Base-by-base conservation (phyloP, 768 basidiomycete species). In the Amanita phalloides region DNA sequence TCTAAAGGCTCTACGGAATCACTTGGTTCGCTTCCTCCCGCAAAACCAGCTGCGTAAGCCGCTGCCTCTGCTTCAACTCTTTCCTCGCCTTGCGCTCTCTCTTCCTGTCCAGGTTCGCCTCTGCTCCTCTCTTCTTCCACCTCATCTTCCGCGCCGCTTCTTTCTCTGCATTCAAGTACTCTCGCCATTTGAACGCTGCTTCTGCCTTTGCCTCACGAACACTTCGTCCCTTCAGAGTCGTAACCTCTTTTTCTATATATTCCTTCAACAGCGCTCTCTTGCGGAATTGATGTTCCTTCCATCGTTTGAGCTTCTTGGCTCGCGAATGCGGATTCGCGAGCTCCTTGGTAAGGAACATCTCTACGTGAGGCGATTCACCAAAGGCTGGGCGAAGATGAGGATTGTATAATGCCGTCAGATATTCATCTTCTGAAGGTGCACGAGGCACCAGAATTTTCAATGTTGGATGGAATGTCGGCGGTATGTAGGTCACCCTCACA, bases 291-390 rank as follows among this genome's bases (percentile, higher is more conserved):
- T 73, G 75, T 3, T 70, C 71, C 63, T 86, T 78, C 84, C 85
- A 91, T 56, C 90, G 79, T 45, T 71, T 70, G 59, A 86, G 82
- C 64, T 86, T 90, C 72, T 87, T 90, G 7, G 88, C 85, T 17
- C 86, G 82, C 10, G 85, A 80, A 60, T 90, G 84, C 23, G 88
- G 88, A 64, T 90, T 90, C 25, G 86, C 74, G 36, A 92, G 77
- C 60, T 92, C 90, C 55, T 76, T 75, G 42, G 69, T 62, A 52
- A 92, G 66, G 60, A 79, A 78, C 21, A 75, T 60, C 62, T 92
- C 90, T 54, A 87, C 72, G 10, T 86, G 84, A 8, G 71, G 68
- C 11, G 74, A 71, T 28, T 81, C 74, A 55, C 74, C 75, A 26
- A 74, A 61, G n/a, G 62, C 59, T 26, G 67, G 66, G 25, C 60